A percentile compares a stretch with the other conserved stretches of the same genome.
phyloP scores from a whole-genome alignment of 75 land plant genomes.

The Cunninghamia lanceolata region DNA sequence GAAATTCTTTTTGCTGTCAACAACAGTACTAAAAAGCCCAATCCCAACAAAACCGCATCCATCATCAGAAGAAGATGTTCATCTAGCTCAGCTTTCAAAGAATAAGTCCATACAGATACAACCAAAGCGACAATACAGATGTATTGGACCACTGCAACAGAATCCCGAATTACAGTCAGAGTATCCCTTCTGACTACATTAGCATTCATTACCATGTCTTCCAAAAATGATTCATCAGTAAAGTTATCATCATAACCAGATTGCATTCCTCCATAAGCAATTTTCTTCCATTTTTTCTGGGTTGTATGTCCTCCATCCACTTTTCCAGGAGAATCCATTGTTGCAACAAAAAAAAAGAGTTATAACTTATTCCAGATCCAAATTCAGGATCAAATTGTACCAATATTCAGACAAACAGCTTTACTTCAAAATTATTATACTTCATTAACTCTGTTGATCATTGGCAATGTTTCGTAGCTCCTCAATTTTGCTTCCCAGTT shows the following conservation, averaged over 20 bases:
- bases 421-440: too few relatives aligned
- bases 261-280: slow-evolving; percentile 95
- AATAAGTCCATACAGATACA: slow-evolving; percentile 75
- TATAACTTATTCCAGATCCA: neutral
- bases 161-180: slow-evolving; percentile 69
- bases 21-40: slow-evolving; percentile 62
- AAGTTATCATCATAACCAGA: slow-evolving; percentile 86
- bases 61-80: slow-evolving; percentile 57
- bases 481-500: slow-evolving; percentile 57
- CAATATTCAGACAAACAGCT: neutral
- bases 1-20: slow-evolving; percentile 55
- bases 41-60: slow-evolving; percentile 53
- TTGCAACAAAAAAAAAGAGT: neutral
- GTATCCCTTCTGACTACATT: slow-evolving; percentile 79
- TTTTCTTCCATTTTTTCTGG: slow-evolving; percentile 72
- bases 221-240: slow-evolving; percentile 84
- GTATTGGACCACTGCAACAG: slow-evolving; percentile 78
- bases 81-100: slow-evolving; percentile 53
- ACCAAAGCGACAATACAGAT: too few relatives aligned
- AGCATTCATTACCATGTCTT: slow-evolving; percentile 92
- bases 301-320: neutral
- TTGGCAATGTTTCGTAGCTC: slow-evolving; percentile 29
- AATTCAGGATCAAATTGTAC: neutral
- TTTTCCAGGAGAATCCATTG: slow-evolving; percentile 4
- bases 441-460: neutral